Conservation (phyloP, 768 basidiomycete species). For the Rhizopogon roseolus region DNA sequence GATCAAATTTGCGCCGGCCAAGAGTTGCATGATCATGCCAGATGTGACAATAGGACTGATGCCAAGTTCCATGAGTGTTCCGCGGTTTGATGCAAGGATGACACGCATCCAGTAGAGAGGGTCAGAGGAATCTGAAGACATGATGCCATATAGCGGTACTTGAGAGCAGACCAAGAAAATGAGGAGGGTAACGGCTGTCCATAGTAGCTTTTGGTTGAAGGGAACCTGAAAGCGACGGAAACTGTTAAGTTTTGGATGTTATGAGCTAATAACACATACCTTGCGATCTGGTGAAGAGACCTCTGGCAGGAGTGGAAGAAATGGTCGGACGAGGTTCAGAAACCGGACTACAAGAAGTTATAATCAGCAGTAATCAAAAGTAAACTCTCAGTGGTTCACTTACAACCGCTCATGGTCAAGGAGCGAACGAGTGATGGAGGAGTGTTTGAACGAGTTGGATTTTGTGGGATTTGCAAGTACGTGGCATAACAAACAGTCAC, state of each 20-base stretch:
- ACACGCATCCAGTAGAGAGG: conserved; percentile 99
- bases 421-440: conserved; percentile 16
- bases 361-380: conserved; percentile 2
- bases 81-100: conserved; percentile 97
- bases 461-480: conserved; percentile 3
- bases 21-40: conserved; percentile 99
- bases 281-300: conserved; percentile 98
- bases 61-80: conserved; percentile 98
- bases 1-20: conserved; percentile 95
- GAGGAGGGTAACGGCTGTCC: conserved; percentile 98
- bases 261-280: conserved; percentile 37
- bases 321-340: conserved; percentile 95
- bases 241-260: conserved; percentile 4
- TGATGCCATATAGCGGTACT: conserved; percentile 98
- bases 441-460: conserved; percentile 11
- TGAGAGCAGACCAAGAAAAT: conserved; percentile 99
- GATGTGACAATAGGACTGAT: conserved; percentile 97
- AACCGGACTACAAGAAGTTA: conserved; percentile 70
- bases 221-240: conserved; percentile 57
- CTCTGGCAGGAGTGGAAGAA: conserved; percentile 94
- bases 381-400: conserved; percentile 23
- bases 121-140: conserved; percentile 98
- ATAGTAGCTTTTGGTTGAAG: conserved; percentile 97
- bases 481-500: neutral
- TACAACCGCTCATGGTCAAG: conserved; percentile 75